Evolutionary conservation across 148 eudicot species (phyloP).

Genomic region (Cornus florida): DNA sequence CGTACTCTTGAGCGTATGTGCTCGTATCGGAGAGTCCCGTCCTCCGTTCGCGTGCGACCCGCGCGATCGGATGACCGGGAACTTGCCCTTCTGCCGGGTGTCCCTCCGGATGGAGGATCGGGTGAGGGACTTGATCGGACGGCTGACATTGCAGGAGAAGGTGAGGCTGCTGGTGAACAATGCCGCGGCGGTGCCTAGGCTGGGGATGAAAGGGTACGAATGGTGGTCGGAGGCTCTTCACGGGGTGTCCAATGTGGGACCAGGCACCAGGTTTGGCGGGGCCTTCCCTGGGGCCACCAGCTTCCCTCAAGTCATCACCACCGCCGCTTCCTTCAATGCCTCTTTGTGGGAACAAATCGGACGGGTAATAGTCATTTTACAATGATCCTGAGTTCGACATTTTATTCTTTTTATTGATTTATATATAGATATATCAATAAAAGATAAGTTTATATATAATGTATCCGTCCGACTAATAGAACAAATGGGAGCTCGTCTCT

Average conservation of each 20-base stretch:
- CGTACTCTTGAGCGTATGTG: neutral
- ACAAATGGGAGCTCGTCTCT: no score
- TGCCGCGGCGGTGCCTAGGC: constrained; percentile 68
- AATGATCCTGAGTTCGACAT: no score
- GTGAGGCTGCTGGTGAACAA: constrained; percentile 62
- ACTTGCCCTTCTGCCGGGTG: constrained; percentile 58
- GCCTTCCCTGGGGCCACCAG: constrained; percentile 77
- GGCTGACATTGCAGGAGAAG: constrained; percentile 75
- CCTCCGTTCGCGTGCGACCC: constrained; percentile 83
- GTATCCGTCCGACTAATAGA: no score
- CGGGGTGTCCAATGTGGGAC: constrained; percentile 83
- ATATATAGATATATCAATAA: no score
- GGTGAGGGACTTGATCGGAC: constrained; percentile 65
- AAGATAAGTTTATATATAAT: no score
- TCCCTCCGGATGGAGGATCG: constrained; percentile 45
- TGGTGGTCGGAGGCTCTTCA: constrained; percentile 99
- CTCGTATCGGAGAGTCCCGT: constrained; percentile 28
- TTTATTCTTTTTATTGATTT: no score
- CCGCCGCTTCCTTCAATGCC: constrained; percentile 80
- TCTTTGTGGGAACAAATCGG: constrained; percentile 88
- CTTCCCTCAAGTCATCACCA: constrained; percentile 90
- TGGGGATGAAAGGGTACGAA: constrained; percentile 73
- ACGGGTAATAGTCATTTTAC: constrained; percentile 37
- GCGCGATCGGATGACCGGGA: constrained; percentile 33
- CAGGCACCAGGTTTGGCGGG: constrained; percentile 73